Evolutionary conservation across 2,329 filamentous ascomycete species (phyloP).

Genomic region (Colletotrichum destructivum): DNA sequence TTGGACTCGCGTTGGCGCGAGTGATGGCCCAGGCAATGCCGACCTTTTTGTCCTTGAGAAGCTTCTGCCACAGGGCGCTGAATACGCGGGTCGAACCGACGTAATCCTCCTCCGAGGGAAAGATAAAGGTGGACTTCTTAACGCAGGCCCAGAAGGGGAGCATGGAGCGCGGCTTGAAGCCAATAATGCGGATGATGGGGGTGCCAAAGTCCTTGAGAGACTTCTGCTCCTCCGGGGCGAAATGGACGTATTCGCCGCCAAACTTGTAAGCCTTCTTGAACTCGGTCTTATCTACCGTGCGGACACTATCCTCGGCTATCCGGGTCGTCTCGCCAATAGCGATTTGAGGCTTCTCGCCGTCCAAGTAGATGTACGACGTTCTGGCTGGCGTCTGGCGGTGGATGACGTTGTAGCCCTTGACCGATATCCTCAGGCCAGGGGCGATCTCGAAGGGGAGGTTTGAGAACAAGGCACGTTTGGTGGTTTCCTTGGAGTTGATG

Average conservation of each 20-base stretch:
- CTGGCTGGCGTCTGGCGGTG: conserved; percentile 86
- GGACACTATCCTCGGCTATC: conserved; percentile 83
- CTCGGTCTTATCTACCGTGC: conserved; percentile 84
- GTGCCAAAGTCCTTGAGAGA: conserved; percentile 84
- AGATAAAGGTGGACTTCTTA: conserved; percentile 92
- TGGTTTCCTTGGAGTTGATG: conserved; percentile 90
- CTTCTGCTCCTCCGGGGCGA: conserved; percentile 87
- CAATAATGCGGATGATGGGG: conserved; percentile 88
- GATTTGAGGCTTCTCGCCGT: conserved; percentile 88
- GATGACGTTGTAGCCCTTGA: conserved; percentile 93
- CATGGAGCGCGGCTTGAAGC: conserved; percentile 86
- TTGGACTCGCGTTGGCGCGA: conserved; percentile 83
- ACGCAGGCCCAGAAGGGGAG: conserved; percentile 88
- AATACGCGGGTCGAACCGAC: conserved; percentile 95
- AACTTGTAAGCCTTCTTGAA: conserved; percentile 96
- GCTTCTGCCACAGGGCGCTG: conserved; percentile 89
- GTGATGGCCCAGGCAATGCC: conserved; percentile 92
- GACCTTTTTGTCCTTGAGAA: conserved; percentile 84
- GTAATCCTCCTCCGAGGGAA: conserved; percentile 91
- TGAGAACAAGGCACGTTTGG: conserved; percentile 88
- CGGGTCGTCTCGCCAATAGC: conserved; percentile 81
- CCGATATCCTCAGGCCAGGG: conserved; percentile 86
- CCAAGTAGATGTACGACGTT: conserved; percentile 89
- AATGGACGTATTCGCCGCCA: conserved; percentile 89
- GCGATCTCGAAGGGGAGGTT: conserved; percentile 91